A percentile compares a stretch with the other conserved stretches of the same genome.
Evolutionary conservation across 2,329 filamentous ascomycete genomes (phyloP).

Genomic region (Aspergillus vadensis): DNA sequence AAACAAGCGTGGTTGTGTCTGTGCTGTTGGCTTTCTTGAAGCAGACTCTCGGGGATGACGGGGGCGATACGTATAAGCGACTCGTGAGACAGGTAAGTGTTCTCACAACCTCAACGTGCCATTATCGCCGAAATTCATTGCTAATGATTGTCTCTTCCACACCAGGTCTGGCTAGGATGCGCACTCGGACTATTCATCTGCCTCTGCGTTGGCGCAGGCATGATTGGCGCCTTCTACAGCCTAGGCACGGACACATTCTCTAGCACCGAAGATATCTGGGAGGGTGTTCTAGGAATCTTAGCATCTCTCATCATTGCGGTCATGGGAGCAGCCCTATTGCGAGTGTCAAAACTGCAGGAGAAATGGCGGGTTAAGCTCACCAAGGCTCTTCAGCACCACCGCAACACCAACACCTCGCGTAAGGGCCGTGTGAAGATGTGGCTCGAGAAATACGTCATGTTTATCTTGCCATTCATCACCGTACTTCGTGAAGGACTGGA

Average conservation of each 20-base stretch:
- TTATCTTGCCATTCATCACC: constrained; percentile 81
- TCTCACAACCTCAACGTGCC: not conserved
- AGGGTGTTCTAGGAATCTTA: constrained; percentile 74
- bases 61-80: not conserved
- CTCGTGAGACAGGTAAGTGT: not conserved
- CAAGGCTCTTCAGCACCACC: constrained; percentile 58
- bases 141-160: not conserved
- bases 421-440: constrained; percentile 61
- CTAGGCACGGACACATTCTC: constrained; percentile 69
- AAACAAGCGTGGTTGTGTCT: constrained; percentile 82
- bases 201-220: constrained; percentile 63
- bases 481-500: constrained; percentile 86
- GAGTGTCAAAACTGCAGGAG: constrained; percentile 79
- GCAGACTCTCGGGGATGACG: constrained; percentile 34
- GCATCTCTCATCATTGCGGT: constrained; percentile 78
- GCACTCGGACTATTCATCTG: constrained; percentile 53
- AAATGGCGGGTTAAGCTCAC: constrained; percentile 84
- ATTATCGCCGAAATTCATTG: not conserved
- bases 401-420: constrained; percentile 40
- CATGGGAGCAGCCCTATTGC: constrained; percentile 77
- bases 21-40: constrained; percentile 85
- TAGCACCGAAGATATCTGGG: constrained; percentile 73
- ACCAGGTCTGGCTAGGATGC: constrained; percentile 4
- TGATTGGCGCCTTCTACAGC: constrained; percentile 75
- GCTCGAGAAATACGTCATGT: constrained; percentile 81